Conservation (phyloP, 495 filamentous ascomycete species). For the Talaromyces wortmannii region DNA sequence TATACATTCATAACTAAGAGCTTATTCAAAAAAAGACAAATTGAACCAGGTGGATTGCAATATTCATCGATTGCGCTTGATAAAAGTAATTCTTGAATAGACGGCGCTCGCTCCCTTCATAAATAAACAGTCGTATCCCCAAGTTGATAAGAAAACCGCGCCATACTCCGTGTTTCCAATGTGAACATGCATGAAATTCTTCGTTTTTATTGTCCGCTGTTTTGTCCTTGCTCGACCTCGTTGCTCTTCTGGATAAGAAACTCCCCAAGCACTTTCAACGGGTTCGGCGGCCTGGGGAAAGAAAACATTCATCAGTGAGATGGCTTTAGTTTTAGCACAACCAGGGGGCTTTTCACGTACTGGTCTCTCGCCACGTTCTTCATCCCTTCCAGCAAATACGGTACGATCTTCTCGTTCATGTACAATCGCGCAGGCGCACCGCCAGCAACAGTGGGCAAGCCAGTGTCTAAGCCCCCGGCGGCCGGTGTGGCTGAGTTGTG, state of each 20-base stretch:
- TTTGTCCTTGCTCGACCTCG: slow-evolving; percentile 51
- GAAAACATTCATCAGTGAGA: neutral
- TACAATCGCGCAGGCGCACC: slow-evolving; percentile 85
- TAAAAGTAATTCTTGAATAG: too few relatives aligned
- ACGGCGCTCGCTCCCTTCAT: too few relatives aligned
- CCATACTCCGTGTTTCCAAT: neutral
- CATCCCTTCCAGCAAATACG: slow-evolving; percentile 83
- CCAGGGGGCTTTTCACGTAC: slow-evolving; percentile 44
- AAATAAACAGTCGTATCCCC: too few relatives aligned
- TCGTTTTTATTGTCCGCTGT: neutral
- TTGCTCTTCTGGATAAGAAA: slow-evolving; percentile 76
- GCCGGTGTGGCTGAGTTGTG: slow-evolving; percentile 14
- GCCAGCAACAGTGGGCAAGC: slow-evolving; percentile 35
- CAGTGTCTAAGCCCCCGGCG: neutral
- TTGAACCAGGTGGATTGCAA: too few relatives aligned
- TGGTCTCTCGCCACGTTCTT: slow-evolving; percentile 77
- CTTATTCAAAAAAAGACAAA: too few relatives aligned
- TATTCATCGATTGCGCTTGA: too few relatives aligned
- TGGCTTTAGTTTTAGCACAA: neutral
- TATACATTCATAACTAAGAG: too few relatives aligned
- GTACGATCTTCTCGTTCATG: slow-evolving; percentile 83
- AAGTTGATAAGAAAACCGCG: neutral
- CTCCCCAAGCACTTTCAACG: slow-evolving; percentile 77
- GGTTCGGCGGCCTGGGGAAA: slow-evolving; percentile 59
- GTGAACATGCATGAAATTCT: neutral